phyloP scores from a whole-genome alignment of 2,329 filamentous ascomycete species.

The Xylaria sp. region DNA sequence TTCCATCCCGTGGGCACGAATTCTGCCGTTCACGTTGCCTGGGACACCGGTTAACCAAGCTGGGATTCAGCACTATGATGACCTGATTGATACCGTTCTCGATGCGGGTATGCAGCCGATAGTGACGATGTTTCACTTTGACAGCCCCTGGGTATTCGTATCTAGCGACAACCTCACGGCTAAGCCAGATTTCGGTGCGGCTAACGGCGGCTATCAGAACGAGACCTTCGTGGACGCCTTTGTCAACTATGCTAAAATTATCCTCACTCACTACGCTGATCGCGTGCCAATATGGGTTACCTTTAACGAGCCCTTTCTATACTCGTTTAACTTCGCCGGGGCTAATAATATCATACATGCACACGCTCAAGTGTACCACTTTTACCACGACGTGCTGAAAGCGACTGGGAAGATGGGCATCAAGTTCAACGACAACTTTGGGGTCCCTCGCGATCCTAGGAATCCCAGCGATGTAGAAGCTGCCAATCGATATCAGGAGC shows the following conservation, averaged over 20 bases:
- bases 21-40: slow-evolving; percentile 62
- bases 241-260: slow-evolving; percentile 64
- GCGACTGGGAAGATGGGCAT: slow-evolving; percentile 62
- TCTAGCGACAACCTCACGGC: slow-evolving; percentile 6
- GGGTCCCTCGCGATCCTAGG: slow-evolving; percentile 56
- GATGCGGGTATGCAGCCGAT: slow-evolving; percentile 7
- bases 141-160: slow-evolving; percentile 3
- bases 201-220: slow-evolving; percentile 20
- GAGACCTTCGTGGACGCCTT: slow-evolving; percentile 61
- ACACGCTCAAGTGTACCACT: slow-evolving; percentile 62
- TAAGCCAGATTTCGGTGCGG: not conserved
- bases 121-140: slow-evolving; percentile 9
- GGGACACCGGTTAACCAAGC: slow-evolving; percentile 63
- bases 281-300: slow-evolving; percentile 64
- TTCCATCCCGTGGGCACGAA: slow-evolving; percentile 63
- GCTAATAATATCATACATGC: slow-evolving; percentile 54
- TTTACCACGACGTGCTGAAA: slow-evolving; percentile 65
- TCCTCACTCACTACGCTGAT: slow-evolving; percentile 63
- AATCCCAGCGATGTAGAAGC: slow-evolving; percentile 58
- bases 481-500: slow-evolving; percentile 59
- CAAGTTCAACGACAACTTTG: slow-evolving; percentile 64
- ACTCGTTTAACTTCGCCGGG: slow-evolving; percentile 23
- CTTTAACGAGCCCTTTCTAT: slow-evolving; percentile 60
- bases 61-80: slow-evolving; percentile 64
- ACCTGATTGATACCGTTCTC: slow-evolving; percentile 42